Base-by-base conservation (phyloP, 257 asterid species). In the Eustoma russellianum region DNA sequence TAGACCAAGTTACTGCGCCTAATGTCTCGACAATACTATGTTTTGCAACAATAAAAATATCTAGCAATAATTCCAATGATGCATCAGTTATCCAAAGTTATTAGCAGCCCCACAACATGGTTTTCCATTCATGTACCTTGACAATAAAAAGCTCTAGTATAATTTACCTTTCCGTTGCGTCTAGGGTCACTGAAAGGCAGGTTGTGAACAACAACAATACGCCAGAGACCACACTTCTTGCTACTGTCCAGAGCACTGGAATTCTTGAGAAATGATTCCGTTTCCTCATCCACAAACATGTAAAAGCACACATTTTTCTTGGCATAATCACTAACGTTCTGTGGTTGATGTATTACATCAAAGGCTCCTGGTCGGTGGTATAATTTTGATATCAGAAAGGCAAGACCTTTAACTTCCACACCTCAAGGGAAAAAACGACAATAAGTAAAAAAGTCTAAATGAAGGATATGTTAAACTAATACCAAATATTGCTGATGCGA, bases 401-500 rank as follows among this genome's bases (percentile, higher is more conserved):
- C 65, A 62, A 46, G 64, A 50, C 48, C 48, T 45, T 7, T 46
- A 38, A 52, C 48, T 17, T 41, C 3, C 30, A 1, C 30, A 24
- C 30, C 30, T 38, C 12, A 10, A 7, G 9, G 43, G n/a, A n/a
- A n/a, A n/a, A n/a, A 11, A 38, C n/a, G 7, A 38, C 7, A 7
- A 8, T 38, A 38, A 8, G 1, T 38, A 38, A 7, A 38, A 5
- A 24, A 38, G 12, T 38, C 43, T 38, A 38, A 8, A 38, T 38
- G 12, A 7, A 38, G 12, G 12, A 38, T 38, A 38, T 38, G 12
- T 38, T 38, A 38, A 11, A 38, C 5, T 38, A 15, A 52, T 83
- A 90, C 96, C 96, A 73, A 90, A 90, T 67, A 86, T 75, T 71
- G 98, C 93, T 8, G 98, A 86, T 60, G 98, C 94, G 7, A 83